Base-by-base conservation (phyloP, 2,329 filamentous ascomycete species). In the Blastomyces gilchristii region DNA sequence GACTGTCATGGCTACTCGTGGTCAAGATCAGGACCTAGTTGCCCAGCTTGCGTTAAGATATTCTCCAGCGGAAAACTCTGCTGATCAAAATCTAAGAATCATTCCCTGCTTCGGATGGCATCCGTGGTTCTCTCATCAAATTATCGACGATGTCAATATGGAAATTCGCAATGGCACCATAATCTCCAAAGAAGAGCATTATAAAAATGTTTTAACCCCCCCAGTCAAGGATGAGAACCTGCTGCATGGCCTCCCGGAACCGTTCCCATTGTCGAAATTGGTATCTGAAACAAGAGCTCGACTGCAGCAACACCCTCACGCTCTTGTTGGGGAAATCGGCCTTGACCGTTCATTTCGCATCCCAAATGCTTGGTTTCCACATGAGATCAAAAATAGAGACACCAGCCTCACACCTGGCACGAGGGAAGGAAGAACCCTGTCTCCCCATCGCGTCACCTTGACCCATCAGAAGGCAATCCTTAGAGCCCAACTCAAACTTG, bases 21-120 rank as follows among this genome's bases (percentile, higher is more conserved):
- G 75, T 7, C 77, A 87, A 72, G 85, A 87, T 67, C 85, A 87
- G 71, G 75, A 81, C 1, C 77, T 87, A 9, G 84, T 87, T 3
- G 74, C 61, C 59, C n/a, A 67, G 41, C 31, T 62, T 43, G 66
- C 66, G 28, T 60, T 53, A n/a, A 47, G 45, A 49, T 58, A 63
- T 54, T 9, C 62, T 43, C 57, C 25, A 14, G 16, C 67, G 28
- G 58, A 63, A 6, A 64, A 66, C 3, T 14, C 25, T 39, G 62
- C 57, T 73, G 71, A 71, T 2, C 37, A 11, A 37, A 59, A 59
- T 18, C 22, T 25, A 64, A 70, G 78, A 63, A 74, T 87, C 34
- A 69, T 87, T 0, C 85, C 85, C 0, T 83, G 82, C 60, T 87
- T 87, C 70, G 85, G 85, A 47, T 87, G 85, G 85, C 85, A 87